Evolutionary conservation across 192 early-diverging fungal species (phyloP), one percentile per base, ranked within the genome.

Genomic region (Podila clonocystis): DNA sequence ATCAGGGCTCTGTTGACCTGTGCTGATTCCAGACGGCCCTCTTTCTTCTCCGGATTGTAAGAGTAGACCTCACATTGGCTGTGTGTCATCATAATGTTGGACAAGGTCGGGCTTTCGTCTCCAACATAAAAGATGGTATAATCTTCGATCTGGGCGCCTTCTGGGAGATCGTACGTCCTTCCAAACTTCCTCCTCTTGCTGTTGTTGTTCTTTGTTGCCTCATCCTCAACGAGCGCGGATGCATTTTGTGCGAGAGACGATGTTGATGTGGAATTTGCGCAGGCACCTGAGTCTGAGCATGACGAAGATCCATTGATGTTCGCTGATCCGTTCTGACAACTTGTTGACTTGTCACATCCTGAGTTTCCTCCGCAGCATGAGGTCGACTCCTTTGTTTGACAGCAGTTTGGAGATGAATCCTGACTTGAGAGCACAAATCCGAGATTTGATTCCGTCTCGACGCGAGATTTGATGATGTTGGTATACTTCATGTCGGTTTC

Each of bases 51-150:
- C 0, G 97, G 95, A 55, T 91, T 85, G 80, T 94, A 97, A 24
- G 91, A 91, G 55, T 85, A 89, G 0, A 92, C 87, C 29, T 80
- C 76, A 45, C 87, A 90, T 57, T 83, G 83, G 66, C 84, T 89
- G 74, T 94, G 85, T 13, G 95, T 93, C 85, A 98, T 89, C 67
- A 97, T 73, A 45, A 99, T 85, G 79, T 99, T 96, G 20, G 94
- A 95, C 41, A 98, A 84, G 7, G 95, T 91, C 26, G 91, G 76
- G 72, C 92, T 92, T 65, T 97, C 95, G 9, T 72, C 74, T 31
- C 97, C 97, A 73, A 99, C 78, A 73, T 94, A 99, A 50, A 98
- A 89, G 0, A 98, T 74, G 0, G 88, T 79, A 65, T 91, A 95
- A 58, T 95, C 89, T 30, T 87, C 83, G 24, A 95, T 71, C 2